Conservation (phyloP, 2,329 filamentous ascomycete species). For the Chaetomiaceae sp. region DNA sequence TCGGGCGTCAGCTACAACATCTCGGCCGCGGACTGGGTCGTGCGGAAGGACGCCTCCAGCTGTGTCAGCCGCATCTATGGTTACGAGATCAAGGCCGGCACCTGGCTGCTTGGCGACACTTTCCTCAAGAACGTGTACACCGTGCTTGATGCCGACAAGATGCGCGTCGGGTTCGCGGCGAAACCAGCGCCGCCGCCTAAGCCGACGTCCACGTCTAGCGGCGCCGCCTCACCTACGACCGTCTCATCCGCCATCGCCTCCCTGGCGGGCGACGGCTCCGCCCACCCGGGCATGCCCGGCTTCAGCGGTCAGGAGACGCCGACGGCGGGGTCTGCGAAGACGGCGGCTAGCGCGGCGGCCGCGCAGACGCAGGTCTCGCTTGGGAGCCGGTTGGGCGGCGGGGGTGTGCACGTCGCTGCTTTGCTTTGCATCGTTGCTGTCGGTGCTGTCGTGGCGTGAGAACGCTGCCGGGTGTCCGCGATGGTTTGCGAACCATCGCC, state of each 20-base stretch:
- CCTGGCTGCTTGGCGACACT: constrained; percentile 79
- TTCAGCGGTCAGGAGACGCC: constrained; percentile 34
- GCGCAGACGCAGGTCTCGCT: constrained; percentile 24
- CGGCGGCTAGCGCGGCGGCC: constrained; percentile 16
- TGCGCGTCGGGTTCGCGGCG: constrained; percentile 48
- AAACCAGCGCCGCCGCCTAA: constrained; percentile 25
- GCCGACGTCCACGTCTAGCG: constrained; percentile 21
- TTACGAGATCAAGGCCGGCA: constrained; percentile 55
- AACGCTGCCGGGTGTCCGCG: neutral
- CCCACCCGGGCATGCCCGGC: constrained; percentile 25
- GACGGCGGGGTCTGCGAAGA: constrained; percentile 19
- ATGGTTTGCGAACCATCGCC: neutral
- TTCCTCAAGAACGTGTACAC: constrained; percentile 88
- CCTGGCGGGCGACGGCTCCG: constrained; percentile 12
- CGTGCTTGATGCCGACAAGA: constrained; percentile 71
- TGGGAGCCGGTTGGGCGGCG: constrained; percentile 22
- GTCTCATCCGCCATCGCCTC: constrained; percentile 9
- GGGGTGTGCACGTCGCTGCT: constrained; percentile 15
- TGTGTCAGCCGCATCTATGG: constrained; percentile 72
- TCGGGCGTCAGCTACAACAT: constrained; percentile 61
- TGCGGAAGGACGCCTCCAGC: constrained; percentile 36
- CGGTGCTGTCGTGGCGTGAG: constrained; percentile 22
- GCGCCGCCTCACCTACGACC: constrained; percentile 17
- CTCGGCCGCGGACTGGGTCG: constrained; percentile 65
- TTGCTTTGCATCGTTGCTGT: constrained; percentile 24